phyloP scores from a whole-genome alignment of 1,284 basidiomycete species.

The Cerioporus squamosus region DNA sequence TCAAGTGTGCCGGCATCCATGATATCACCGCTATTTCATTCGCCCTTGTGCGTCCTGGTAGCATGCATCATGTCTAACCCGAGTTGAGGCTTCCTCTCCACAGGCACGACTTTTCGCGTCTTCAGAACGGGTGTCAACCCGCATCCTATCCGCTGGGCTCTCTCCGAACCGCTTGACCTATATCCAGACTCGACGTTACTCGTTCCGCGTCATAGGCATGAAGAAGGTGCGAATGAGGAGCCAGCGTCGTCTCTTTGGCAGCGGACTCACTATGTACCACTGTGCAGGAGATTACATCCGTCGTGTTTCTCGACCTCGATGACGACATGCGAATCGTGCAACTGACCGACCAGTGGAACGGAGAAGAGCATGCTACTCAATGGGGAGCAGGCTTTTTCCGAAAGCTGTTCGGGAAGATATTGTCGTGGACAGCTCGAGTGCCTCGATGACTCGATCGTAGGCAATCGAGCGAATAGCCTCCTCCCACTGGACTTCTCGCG shows the following conservation, averaged over 20 bases:
- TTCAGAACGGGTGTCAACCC: constrained; percentile 52
- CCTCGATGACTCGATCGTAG: neutral
- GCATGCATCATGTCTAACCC: too few species aligned
- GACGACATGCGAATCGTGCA: constrained; percentile 61
- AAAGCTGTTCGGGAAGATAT: constrained; percentile 50
- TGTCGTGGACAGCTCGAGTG: constrained; percentile 50
- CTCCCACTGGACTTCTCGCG: too few species aligned
- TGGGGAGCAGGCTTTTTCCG: constrained; percentile 53
- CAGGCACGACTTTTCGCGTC: constrained; percentile 61
- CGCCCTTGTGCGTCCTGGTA: constrained; percentile 52
- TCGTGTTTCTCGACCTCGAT: constrained; percentile 68
- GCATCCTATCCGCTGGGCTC: constrained; percentile 60
- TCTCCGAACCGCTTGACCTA: constrained; percentile 61
- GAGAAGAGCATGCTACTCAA: constrained; percentile 53
- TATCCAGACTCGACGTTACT: constrained; percentile 66
- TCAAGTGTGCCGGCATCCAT: constrained; percentile 51
- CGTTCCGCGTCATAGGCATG: constrained; percentile 50
- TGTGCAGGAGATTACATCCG: constrained; percentile 51
- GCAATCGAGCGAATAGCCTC: too few species aligned
- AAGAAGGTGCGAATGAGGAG: constrained; percentile 49
- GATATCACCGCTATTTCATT: constrained; percentile 56
- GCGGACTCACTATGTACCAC: neutral
- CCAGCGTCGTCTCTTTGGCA: neutral
- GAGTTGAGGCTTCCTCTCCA: neutral
- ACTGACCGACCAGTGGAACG: constrained; percentile 67